Evolutionary conservation across 208 protist genomes (phyloP).

Genomic region (Crithidia acanthocephali): DNA sequence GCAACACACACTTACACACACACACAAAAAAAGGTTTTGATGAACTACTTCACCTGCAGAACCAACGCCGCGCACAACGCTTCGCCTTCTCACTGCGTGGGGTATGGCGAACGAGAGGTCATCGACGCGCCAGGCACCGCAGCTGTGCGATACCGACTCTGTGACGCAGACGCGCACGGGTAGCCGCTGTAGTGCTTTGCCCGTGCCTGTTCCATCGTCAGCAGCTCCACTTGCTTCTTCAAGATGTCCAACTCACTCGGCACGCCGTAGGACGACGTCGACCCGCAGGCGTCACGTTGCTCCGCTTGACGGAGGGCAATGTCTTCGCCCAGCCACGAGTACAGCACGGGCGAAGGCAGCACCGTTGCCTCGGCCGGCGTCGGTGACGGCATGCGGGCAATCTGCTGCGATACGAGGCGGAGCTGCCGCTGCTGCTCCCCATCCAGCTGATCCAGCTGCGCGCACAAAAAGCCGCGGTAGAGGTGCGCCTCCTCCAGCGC

Average conservation of each 20-base stretch:
- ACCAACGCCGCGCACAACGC: too few relatives aligned
- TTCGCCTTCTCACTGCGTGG: neutral
- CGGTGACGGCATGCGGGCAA: slow-evolving; percentile 11
- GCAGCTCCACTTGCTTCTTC: slow-evolving; percentile 56
- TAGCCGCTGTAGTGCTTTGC: slow-evolving; percentile 27
- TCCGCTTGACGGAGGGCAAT: slow-evolving; percentile 1
- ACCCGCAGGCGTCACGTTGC: slow-evolving; percentile 1
- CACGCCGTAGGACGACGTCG: slow-evolving; percentile 15
- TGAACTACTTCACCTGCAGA: too few relatives aligned
- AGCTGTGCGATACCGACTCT: neutral
- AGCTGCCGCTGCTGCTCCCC: slow-evolving; percentile 43
- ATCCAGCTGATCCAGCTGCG: slow-evolving; percentile 25
- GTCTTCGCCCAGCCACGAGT: slow-evolving; percentile 5
- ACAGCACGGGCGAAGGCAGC: neutral
- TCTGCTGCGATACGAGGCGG: slow-evolving; percentile 27
- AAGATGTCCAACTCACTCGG: slow-evolving; percentile 55
- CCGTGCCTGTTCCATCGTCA: slow-evolving; percentile 52
- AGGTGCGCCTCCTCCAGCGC: slow-evolving; percentile 44
- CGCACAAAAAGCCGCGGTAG: slow-evolving; percentile 42
- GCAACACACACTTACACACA: neutral
- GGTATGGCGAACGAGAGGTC: neutral
- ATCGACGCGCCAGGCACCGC: neutral
- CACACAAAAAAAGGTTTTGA: too few relatives aligned
- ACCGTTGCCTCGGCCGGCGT: neutral
- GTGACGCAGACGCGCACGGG: slow-evolving; percentile 2